Evolutionary conservation across 768 basidiomycete genomes (phyloP).

Genomic region (Hypholoma fasciculare): DNA sequence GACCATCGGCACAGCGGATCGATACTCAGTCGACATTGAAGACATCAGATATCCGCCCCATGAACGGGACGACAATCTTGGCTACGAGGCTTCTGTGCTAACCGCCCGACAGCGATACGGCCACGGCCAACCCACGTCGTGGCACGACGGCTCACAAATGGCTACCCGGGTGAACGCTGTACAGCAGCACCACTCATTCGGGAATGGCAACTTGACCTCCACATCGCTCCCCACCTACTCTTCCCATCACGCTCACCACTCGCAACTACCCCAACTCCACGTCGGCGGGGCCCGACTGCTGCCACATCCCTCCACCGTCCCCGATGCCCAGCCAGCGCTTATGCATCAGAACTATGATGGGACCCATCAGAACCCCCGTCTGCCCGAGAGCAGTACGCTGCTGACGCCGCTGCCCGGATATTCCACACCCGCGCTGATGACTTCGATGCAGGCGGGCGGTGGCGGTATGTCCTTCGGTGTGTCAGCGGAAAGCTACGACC

Average conservation of each 20-base stretch:
- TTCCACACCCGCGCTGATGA: slow-evolving; percentile 40
- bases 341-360: slow-evolving; percentile 25
- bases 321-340: slow-evolving; percentile 15
- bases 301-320: slow-evolving; percentile 9
- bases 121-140: slow-evolving; percentile 30
- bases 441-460: slow-evolving; percentile 26
- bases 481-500: slow-evolving; percentile 30
- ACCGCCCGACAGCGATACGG: slow-evolving; percentile 30
- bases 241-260: slow-evolving; percentile 26
- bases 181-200: slow-evolving; percentile 10
- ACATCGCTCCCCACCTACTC: slow-evolving; percentile 24
- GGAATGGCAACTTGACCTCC: slow-evolving; percentile 14
- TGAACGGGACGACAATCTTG: slow-evolving; percentile 30
- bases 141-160: slow-evolving; percentile 28
- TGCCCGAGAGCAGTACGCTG: slow-evolving; percentile 67
- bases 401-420: slow-evolving; percentile 71
- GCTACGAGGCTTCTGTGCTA: slow-evolving; percentile 17
- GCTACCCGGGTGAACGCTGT: slow-evolving; percentile 11
- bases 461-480: slow-evolving; percentile 19
- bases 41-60: slow-evolving; percentile 31
- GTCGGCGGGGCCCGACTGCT: slow-evolving; percentile 13
- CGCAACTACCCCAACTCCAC: slow-evolving; percentile 28
- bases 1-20: slow-evolving; percentile 26
- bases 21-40: slow-evolving; percentile 29
- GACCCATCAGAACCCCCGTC: slow-evolving; percentile 34